These are phyloP conservation scores for Pestalotiopsis fici DNA, from an alignment of 2,329 filamentous ascomycete genomes.

Conservation along the genomic window DNA sequence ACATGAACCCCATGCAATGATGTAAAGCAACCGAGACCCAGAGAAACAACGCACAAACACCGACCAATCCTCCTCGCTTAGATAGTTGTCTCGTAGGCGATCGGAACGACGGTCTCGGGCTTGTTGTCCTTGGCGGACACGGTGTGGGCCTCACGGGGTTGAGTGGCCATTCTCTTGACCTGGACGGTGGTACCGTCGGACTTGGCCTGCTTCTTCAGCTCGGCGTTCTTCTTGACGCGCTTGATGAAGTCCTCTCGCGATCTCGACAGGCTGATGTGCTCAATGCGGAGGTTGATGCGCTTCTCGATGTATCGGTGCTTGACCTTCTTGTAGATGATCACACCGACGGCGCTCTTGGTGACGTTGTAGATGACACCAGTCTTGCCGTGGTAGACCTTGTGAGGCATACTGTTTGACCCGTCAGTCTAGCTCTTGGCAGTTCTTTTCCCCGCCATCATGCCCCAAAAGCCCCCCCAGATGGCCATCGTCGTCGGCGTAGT, in stretches of 20 bases:
- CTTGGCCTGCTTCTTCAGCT: constrained; percentile 91
- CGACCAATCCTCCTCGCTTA: constrained; percentile 44
- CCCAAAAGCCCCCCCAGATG: not conserved
- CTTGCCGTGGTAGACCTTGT: constrained; percentile 99
- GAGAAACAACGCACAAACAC: constrained; percentile 9
- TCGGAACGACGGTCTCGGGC: constrained; percentile 87
- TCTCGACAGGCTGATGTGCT: constrained; percentile 94
- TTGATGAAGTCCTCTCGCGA: constrained; percentile 95
- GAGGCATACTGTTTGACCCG: constrained; percentile 74
- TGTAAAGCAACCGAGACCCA: constrained; percentile 11
- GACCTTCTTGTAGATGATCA: constrained; percentile 99
- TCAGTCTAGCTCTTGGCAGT: not conserved
- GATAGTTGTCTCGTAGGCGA: constrained; percentile 98
- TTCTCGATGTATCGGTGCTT: constrained; percentile 99
- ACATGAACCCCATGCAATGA: constrained; percentile 11
- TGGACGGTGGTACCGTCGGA: constrained; percentile 81
- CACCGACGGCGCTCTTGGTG: constrained; percentile 94
- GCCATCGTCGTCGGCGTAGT: not conserved
- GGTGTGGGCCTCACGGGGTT: constrained; percentile 78
- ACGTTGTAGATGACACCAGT: constrained; percentile 99
- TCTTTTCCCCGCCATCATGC: not conserved
- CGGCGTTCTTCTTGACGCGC: constrained; percentile 95
- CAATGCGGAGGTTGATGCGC: constrained; percentile 98
- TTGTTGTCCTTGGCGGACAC: constrained; percentile 80
- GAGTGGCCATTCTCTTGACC: constrained; percentile 86